These are phyloP conservation scores for Erysiphe pulchra DNA, from an alignment of 2,329 filamentous ascomycete genomes.

Conservation along the genomic window DNA sequence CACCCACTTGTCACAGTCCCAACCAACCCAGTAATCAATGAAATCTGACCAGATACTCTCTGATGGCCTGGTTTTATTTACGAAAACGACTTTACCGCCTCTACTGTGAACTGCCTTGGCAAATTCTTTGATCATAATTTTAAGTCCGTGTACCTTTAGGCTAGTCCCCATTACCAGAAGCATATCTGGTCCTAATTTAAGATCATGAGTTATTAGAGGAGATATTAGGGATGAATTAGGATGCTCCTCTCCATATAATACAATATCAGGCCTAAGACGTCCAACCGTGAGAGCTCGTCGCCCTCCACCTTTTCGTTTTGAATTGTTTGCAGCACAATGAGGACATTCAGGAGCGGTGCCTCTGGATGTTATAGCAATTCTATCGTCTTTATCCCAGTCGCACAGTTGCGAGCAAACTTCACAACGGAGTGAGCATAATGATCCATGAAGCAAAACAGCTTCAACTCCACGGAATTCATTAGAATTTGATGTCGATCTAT, in stretches of 20 bases:
- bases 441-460: conserved; percentile 45
- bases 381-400: conserved; percentile 30
- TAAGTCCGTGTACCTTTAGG: conserved; percentile 43
- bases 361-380: conserved; percentile 20
- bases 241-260: conserved; percentile 50
- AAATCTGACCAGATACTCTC: conserved; percentile 49
- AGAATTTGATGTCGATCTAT: conserved; percentile 2
- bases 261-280: conserved; percentile 44
- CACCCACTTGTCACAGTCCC: conserved; percentile 54
- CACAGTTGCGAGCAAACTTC: conserved; percentile 31
- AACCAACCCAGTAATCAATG: conserved; percentile 49
- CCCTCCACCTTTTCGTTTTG: conserved; percentile 34
- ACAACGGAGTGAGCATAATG: conserved; percentile 37
- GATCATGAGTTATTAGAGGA: conserved; percentile 40
- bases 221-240: conserved; percentile 42
- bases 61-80: conserved; percentile 46
- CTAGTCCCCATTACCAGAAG: conserved; percentile 47
- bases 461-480: conserved; percentile 11
- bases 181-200: conserved; percentile 36
- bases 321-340: conserved; percentile 34
- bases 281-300: conserved; percentile 42
- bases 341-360: conserved; percentile 43
- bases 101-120: conserved; percentile 40
- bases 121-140: conserved; percentile 45
- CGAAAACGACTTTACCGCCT: conserved; percentile 44